Percentiles rank a stretch among this genome's conserved stretches.
Evolutionary conservation across 768 basidiomycete species (phyloP).

Genomic region (Gelatoporia subvermispora): DNA sequence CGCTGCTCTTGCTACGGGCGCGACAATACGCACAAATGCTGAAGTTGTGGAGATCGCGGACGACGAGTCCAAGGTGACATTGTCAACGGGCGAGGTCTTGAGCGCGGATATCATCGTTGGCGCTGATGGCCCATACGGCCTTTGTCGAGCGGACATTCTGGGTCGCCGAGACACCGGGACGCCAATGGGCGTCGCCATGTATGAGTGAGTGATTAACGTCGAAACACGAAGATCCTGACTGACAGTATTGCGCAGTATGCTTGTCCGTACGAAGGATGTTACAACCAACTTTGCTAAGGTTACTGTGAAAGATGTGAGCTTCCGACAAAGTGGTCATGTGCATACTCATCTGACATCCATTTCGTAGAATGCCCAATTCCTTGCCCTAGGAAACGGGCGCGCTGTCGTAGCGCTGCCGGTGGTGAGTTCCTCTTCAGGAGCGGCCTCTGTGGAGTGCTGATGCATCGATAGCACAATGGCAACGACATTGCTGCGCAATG

Average conservation of each 20-base stretch:
- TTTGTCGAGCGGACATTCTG: constrained; percentile 13
- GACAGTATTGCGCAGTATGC: constrained; percentile 2
- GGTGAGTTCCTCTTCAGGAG: background rate
- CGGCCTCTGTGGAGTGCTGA: background rate
- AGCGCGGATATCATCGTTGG: constrained; percentile 31
- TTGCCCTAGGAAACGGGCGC: constrained; percentile 8
- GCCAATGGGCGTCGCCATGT: constrained; percentile 19
- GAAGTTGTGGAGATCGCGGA: constrained; percentile 23
- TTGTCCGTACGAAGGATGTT: constrained; percentile 2
- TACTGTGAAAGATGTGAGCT: background rate
- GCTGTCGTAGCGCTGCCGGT: constrained; percentile 6
- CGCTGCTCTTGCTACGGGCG: constrained; percentile 23
- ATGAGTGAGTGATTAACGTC: constrained; percentile 20
- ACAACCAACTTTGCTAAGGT: background rate
- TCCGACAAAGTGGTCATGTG: background rate
- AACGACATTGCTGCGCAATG: constrained; percentile 21
- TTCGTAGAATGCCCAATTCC: background rate
- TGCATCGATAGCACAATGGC: constrained; percentile 1
- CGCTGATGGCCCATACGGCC: constrained; percentile 29
- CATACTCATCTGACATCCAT: background rate
- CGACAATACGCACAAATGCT: constrained; percentile 19
- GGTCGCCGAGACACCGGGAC: constrained; percentile 10
- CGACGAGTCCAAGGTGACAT: constrained; percentile 16
- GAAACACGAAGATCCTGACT: background rate
- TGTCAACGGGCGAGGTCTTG: constrained; percentile 26